phyloP scores from a whole-genome alignment of 2,329 filamentous ascomycete species.

The Botrytis cinerea region DNA sequence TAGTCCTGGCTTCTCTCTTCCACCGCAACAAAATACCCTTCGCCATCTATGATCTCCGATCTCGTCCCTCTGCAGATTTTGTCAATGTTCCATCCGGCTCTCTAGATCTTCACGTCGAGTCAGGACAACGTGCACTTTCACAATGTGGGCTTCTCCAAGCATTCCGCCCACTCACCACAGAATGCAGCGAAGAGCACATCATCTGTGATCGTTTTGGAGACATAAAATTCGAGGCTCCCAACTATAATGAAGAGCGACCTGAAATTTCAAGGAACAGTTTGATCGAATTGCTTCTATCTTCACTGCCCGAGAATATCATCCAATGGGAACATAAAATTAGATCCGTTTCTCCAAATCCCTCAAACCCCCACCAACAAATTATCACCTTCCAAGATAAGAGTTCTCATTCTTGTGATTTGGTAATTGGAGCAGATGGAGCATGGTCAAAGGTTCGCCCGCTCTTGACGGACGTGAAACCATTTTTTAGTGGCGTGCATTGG shows the following conservation, averaged over 20 bases:
- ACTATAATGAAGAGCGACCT: constrained; percentile 29
- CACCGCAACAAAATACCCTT: constrained; percentile 44
- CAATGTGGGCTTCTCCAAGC: constrained; percentile 48
- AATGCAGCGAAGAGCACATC: constrained; percentile 47
- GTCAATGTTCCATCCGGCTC: constrained; percentile 44
- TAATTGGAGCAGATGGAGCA: constrained; percentile 50
- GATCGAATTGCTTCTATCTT: constrained; percentile 33
- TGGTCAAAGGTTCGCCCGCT: constrained; percentile 45
- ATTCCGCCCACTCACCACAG: constrained; percentile 47
- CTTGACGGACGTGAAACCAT: constrained; percentile 35
- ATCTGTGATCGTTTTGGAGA: constrained; percentile 42
- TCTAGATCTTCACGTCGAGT: constrained; percentile 52
- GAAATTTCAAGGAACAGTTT: constrained; percentile 38
- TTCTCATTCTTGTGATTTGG: constrained; percentile 41
- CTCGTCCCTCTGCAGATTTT: constrained; percentile 36
- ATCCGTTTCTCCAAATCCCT: not conserved
- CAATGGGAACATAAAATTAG: constrained; percentile 33
- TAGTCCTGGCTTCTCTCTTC: constrained; percentile 51
- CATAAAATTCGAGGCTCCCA: constrained; percentile 34
- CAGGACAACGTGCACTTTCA: constrained; percentile 49
- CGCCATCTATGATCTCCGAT: constrained; percentile 44
- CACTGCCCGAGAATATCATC: constrained; percentile 29
- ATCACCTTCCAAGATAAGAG: constrained; percentile 23
- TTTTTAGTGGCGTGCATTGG: constrained; percentile 23
- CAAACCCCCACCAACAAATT: constrained; percentile 2